Evolutionary conservation across 176 grass and related monocot species (phyloP).

Genomic region (Cocos nucifera): DNA sequence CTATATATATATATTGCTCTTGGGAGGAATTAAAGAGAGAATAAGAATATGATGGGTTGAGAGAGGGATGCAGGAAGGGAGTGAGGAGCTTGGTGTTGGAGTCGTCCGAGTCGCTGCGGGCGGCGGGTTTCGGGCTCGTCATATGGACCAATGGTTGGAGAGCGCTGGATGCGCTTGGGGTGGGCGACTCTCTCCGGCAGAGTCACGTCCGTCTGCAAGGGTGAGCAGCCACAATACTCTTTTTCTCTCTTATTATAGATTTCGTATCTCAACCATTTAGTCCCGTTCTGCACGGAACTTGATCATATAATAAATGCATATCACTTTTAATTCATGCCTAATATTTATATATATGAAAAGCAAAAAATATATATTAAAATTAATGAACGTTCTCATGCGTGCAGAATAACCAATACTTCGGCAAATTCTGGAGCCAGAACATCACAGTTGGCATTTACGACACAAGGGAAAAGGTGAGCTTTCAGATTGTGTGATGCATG

Average conservation of each 20-base stretch:
- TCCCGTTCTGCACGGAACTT: slow-evolving; percentile 14
- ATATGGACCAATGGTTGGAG: slow-evolving; percentile 56
- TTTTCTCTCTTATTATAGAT: neutral
- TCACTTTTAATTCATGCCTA: too few relatives aligned
- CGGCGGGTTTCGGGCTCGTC: slow-evolving; percentile 41
- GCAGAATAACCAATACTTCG: neutral
- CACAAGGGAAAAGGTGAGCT: neutral
- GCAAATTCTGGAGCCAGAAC: slow-evolving; percentile 2
- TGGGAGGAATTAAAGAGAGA: neutral
- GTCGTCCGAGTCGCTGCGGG: slow-evolving; percentile 46
- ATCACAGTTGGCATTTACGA: neutral
- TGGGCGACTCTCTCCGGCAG: slow-evolving; percentile 51
- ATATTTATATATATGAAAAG: too few relatives aligned
- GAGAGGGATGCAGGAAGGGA: slow-evolving; percentile 36
- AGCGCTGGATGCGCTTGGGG: slow-evolving; percentile 56
- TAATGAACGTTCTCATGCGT: neutral
- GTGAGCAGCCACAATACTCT: slow-evolving; percentile 1
- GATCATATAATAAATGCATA: too few relatives aligned
- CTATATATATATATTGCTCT: too few relatives aligned
- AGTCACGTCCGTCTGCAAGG: slow-evolving; percentile 24
- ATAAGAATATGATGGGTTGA: too few relatives aligned
- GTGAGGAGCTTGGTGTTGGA: slow-evolving; percentile 65
- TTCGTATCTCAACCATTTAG: neutral
- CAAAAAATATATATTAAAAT: too few relatives aligned
- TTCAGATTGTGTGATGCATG: too few relatives aligned